A percentile compares a stretch with the other conserved stretches of the same genome.
phyloP scores from a whole-genome alignment of 106 monocot species.

The Dendrobium catenatum region DNA sequence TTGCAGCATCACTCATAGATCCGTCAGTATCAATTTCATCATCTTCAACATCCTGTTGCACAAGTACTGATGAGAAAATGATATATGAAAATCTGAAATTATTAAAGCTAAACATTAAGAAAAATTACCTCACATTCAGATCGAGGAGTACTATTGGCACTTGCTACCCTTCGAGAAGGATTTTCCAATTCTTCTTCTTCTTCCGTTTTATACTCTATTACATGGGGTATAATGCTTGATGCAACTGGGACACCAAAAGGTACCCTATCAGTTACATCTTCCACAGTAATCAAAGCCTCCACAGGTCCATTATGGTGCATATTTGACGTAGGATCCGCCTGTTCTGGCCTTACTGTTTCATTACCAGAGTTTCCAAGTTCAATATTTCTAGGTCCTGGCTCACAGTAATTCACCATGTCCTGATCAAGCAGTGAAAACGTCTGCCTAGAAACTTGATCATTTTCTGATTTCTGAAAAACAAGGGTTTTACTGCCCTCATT shows the following conservation, averaged over 20 bases:
- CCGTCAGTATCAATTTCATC: conserved; percentile 34
- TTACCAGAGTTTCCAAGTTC: conserved; percentile 3
- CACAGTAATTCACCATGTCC: conserved; percentile 14
- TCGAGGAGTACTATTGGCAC: conserved; percentile 24
- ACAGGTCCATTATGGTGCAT: conserved; percentile 5
- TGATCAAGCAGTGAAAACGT: conserved; percentile 54
- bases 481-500: neutral
- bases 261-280: conserved; percentile 71
- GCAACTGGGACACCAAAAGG: conserved; percentile 33
- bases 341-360: conserved; percentile 10
- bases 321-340: too few relatives aligned
- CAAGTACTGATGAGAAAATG: neutral
- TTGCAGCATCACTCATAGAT: conserved; percentile 57
- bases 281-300: conserved; percentile 35
- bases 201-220: conserved; percentile 32
- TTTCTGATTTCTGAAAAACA: conserved; percentile 17
- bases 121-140: conserved; percentile 42
- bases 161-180: conserved; percentile 19
- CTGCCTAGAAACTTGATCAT: conserved; percentile 13
- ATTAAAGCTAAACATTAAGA: neutral
- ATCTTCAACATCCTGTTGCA: conserved; percentile 37
- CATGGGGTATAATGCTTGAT: conserved; percentile 36
- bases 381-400: conserved; percentile 3
- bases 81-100: neutral
- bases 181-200: conserved; percentile 11